Conservation (phyloP, 2,329 filamentous ascomycete genomes). For the Pyrenochaeta sp. region DNA sequence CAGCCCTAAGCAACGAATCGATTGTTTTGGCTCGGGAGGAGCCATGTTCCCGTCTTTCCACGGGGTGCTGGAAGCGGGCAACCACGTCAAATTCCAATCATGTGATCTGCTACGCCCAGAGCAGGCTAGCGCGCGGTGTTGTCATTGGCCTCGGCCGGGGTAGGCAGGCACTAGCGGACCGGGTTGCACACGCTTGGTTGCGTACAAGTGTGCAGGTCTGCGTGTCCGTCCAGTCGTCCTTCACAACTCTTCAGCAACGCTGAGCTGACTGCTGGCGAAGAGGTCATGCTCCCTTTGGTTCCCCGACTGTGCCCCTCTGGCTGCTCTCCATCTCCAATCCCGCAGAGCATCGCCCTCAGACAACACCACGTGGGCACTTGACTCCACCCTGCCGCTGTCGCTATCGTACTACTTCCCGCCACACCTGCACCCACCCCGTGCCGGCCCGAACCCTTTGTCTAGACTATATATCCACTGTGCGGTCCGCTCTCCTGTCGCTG, state of each 20-base stretch:
- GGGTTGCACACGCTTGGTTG: conserved; percentile 25
- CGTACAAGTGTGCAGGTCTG: conserved; percentile 37
- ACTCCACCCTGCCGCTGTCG: conserved; percentile 26
- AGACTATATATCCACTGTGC: conserved; percentile 30
- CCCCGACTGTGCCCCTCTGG: conserved; percentile 41
- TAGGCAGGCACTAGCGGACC: conserved; percentile 14
- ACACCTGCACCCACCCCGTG: conserved; percentile 31
- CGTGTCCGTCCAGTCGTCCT: conserved; percentile 44
- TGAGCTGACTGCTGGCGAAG: conserved; percentile 45
- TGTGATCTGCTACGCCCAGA: conserved; percentile 30
- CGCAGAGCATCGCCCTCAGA: conserved; percentile 31
- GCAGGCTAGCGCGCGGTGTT: conserved; percentile 11
- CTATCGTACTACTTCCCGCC: conserved; percentile 35
- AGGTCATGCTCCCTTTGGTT: conserved; percentile 46
- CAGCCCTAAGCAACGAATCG: conserved; percentile 39
- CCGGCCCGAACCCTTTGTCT: conserved; percentile 31
- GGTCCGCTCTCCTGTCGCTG: conserved; percentile 19
- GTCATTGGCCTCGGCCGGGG: conserved; percentile 20
- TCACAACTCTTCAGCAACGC: conserved; percentile 47
- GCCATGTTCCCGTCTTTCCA: conserved; percentile 30
- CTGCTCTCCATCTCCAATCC: conserved; percentile 28
- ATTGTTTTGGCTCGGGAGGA: conserved; percentile 45
- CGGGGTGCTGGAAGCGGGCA: conserved; percentile 19
- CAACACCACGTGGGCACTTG: conserved; percentile 38
- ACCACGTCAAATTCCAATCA: conserved; percentile 33